phyloP scores from a whole-genome alignment of 2,329 filamentous ascomycete genomes.

The Lasiodiplodia hormozganensis region DNA sequence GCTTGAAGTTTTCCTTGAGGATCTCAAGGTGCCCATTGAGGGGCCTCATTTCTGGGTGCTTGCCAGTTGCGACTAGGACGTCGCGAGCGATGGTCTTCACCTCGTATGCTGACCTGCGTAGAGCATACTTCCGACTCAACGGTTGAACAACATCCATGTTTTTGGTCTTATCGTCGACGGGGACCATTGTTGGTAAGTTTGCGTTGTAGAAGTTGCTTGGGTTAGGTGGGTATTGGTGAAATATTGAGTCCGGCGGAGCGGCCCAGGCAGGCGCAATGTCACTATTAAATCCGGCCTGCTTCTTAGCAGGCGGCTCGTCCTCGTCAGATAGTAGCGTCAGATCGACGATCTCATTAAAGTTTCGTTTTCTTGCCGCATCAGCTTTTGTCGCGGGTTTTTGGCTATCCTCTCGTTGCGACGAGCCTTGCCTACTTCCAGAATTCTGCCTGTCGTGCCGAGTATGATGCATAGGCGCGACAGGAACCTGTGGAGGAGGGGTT shows the following conservation, averaged over 20 bases:
- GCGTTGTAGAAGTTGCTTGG: not conserved
- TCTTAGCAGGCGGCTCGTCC: slow-evolving; percentile 49
- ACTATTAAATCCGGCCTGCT: not conserved
- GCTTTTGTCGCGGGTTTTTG: slow-evolving; percentile 56
- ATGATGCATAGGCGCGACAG: slow-evolving; percentile 44
- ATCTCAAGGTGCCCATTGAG: slow-evolving; percentile 66
- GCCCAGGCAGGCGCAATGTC: slow-evolving; percentile 20
- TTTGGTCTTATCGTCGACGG: slow-evolving; percentile 27
- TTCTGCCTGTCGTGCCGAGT: slow-evolving; percentile 37
- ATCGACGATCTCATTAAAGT: slow-evolving; percentile 62
- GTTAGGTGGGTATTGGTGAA: not conserved
- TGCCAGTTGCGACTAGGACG: slow-evolving; percentile 66
- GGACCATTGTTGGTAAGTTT: slow-evolving; percentile 29
- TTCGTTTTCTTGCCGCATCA: slow-evolving; percentile 62
- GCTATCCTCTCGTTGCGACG: slow-evolving; percentile 13
- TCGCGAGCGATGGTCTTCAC: slow-evolving; percentile 68
- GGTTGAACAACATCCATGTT: slow-evolving; percentile 49
- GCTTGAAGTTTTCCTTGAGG: slow-evolving; percentile 51
- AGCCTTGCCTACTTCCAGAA: slow-evolving; percentile 34
- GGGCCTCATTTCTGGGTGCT: slow-evolving; percentile 64
- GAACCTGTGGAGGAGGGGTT: slow-evolving; percentile 34
- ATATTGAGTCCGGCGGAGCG: not conserved
- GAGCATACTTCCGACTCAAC: slow-evolving; percentile 55
- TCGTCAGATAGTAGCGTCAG: slow-evolving; percentile 58
- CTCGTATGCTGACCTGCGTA: slow-evolving; percentile 62